Evolutionary conservation across 441 rosid genomes (phyloP).

Genomic region (Arabidopsis lyrata): DNA sequence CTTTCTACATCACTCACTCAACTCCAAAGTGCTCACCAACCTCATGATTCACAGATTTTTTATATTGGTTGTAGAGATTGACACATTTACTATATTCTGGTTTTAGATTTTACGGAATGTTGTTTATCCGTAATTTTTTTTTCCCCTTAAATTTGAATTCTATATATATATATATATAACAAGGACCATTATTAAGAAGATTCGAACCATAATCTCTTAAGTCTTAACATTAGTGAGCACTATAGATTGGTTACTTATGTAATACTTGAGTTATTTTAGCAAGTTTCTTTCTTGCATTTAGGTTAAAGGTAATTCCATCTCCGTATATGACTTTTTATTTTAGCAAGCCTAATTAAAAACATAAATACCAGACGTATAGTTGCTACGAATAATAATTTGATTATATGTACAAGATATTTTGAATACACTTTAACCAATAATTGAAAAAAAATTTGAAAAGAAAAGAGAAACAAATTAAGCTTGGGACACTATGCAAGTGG

Average conservation of each 20-base stretch:
- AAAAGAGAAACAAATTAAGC: slow-evolving; percentile 13
- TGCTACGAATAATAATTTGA: slow-evolving; percentile 12
- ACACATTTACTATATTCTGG: slow-evolving; percentile 3
- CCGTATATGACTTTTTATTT: background rate
- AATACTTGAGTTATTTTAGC: background rate
- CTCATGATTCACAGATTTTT: slow-evolving; percentile 17
- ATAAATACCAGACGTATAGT: background rate
- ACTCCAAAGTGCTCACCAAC: slow-evolving; percentile 25
- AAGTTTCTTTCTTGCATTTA: background rate
- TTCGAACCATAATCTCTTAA: background rate
- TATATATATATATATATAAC: too few species aligned
- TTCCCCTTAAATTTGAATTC: background rate
- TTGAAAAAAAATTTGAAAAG: background rate
- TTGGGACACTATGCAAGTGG: slow-evolving; percentile 1
- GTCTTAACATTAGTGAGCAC: background rate
- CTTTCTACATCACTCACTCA: slow-evolving; percentile 10
- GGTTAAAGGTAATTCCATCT: background rate
- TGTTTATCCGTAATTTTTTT: background rate
- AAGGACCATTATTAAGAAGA: background rate
- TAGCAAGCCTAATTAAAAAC: background rate
- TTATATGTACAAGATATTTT: slow-evolving; percentile 14
- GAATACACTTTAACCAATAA: slow-evolving; percentile 9
- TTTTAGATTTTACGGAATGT: background rate
- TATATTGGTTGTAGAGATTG: background rate
- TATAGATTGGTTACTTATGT: background rate